phyloP scores from a whole-genome alignment of 2,329 filamentous ascomycete genomes.

The Ascochyta viciae-villosae region DNA sequence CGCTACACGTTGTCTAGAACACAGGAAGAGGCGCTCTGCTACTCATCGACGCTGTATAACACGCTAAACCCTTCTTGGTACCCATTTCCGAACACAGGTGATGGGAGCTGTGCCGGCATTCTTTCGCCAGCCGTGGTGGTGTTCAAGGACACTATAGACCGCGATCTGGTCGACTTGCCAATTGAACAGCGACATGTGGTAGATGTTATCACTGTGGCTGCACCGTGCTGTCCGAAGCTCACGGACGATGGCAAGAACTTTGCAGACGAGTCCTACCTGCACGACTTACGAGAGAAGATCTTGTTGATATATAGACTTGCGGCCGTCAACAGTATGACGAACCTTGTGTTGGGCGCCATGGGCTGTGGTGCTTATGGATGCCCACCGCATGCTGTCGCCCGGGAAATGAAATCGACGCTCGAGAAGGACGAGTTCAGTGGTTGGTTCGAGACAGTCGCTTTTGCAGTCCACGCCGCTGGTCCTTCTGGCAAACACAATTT shows the following conservation, averaged over 20 bases:
- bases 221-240: constrained; percentile 21
- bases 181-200: constrained; percentile 17
- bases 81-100: constrained; percentile 31
- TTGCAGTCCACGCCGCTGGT: constrained; percentile 29
- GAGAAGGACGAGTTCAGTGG: constrained; percentile 26
- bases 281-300: constrained; percentile 28
- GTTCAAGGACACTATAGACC: constrained; percentile 29
- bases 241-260: constrained; percentile 16
- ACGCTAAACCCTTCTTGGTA: constrained; percentile 33
- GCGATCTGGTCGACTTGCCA: constrained; percentile 23
- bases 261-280: constrained; percentile 11
- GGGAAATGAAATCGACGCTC: constrained; percentile 27
- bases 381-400: constrained; percentile 25
- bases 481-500: constrained; percentile 19
- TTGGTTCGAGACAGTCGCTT: constrained; percentile 28
- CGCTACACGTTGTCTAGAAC: constrained; percentile 27
- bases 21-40: constrained; percentile 35
- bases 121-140: constrained; percentile 30
- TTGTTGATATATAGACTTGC: constrained; percentile 28
- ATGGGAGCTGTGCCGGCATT: constrained; percentile 27
- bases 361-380: constrained; percentile 34
- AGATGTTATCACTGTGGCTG: constrained; percentile 31
- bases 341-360: constrained; percentile 32
- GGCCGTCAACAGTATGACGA: constrained; percentile 22
- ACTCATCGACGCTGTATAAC: constrained; percentile 29